Evolutionary conservation across 805 yeast species (phyloP).

Genomic region (Kluyveromyces nonfermentans): DNA sequence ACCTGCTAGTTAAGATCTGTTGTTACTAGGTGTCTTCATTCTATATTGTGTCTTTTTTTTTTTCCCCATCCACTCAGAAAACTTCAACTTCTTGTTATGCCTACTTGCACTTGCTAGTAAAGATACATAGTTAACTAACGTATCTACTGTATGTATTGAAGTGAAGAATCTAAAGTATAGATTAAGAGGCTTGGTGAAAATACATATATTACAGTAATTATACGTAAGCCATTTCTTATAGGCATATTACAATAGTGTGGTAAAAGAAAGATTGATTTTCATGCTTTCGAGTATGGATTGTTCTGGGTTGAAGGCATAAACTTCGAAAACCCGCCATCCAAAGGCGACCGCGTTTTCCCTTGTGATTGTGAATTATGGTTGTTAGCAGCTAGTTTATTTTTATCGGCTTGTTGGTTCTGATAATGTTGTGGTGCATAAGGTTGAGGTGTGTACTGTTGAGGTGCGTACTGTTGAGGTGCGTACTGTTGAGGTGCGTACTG

Average conservation of each 20-base stretch:
- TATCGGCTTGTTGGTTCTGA: slow-evolving; percentile 4
- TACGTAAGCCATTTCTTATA: background rate
- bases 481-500: slow-evolving; percentile 5
- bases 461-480: slow-evolving; percentile 10
- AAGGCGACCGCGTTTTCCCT: slow-evolving; percentile 10
- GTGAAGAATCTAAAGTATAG: too few species aligned
- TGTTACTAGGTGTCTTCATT: too few species aligned
- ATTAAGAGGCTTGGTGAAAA: too few species aligned
- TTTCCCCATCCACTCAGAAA: background rate
- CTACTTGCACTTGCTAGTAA: too few species aligned
- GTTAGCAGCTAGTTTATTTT: slow-evolving; percentile 2
- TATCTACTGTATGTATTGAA: too few species aligned
- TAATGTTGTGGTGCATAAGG: slow-evolving; percentile 1
- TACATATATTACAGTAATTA: too few species aligned
- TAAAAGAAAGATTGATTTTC: background rate
- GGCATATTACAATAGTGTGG: background rate
- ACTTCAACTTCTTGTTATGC: too few species aligned
- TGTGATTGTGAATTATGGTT: slow-evolving; percentile 5
- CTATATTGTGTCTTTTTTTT: too few species aligned
- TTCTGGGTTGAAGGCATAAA: slow-evolving; percentile 23
- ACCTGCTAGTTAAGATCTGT: too few species aligned
- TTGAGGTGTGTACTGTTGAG: slow-evolving; percentile 7
- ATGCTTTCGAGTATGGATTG: slow-evolving; percentile 19
- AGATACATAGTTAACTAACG: too few species aligned
- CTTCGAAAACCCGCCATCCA: slow-evolving; percentile 25